These are phyloP conservation scores for Elsinoe perseae DNA, from an alignment of 2,329 filamentous ascomycete genomes.

Conservation along the genomic window DNA sequence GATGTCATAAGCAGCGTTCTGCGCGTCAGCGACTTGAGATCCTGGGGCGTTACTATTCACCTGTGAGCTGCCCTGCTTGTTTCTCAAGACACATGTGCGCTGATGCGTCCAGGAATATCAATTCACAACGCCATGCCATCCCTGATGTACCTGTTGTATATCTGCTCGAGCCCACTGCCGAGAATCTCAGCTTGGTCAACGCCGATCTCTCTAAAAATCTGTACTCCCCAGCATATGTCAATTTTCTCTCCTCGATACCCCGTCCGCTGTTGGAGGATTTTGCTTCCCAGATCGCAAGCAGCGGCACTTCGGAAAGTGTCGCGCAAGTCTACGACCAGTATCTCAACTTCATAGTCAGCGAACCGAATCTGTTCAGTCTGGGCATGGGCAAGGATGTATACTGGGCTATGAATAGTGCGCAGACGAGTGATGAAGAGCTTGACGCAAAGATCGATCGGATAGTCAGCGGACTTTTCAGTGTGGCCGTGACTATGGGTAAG, in stretches of 20 bases:
- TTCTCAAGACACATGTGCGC: slow-evolving; percentile 18
- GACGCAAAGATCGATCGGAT: slow-evolving; percentile 83
- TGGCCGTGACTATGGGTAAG: slow-evolving; percentile 93
- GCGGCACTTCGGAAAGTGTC: slow-evolving; percentile 80
- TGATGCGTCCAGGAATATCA: slow-evolving; percentile 56
- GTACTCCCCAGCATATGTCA: slow-evolving; percentile 91
- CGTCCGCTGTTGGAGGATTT: slow-evolving; percentile 90
- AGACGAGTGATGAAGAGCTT: slow-evolving; percentile 82
- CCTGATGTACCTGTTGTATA: slow-evolving; percentile 96
- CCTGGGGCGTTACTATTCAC: slow-evolving; percentile 94
- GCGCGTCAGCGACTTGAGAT: slow-evolving; percentile 82
- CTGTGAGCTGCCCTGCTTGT: slow-evolving; percentile 50
- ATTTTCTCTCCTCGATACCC: slow-evolving; percentile 91
- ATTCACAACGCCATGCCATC: slow-evolving; percentile 75
- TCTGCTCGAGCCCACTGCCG: slow-evolving; percentile 77
- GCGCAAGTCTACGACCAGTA: slow-evolving; percentile 95
- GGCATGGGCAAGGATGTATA: slow-evolving; percentile 92
- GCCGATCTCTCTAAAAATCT: slow-evolving; percentile 77
- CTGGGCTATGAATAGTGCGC: slow-evolving; percentile 89
- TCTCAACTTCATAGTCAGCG: slow-evolving; percentile 91
- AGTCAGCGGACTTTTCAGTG: slow-evolving; percentile 93
- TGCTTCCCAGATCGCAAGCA: slow-evolving; percentile 73
- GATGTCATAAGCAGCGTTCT: slow-evolving; percentile 97
- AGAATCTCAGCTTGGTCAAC: slow-evolving; percentile 77
- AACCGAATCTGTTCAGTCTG: slow-evolving; percentile 90